Base-by-base conservation (phyloP, 306 rosid genomes). In the Fragaria ananassa region DNA sequence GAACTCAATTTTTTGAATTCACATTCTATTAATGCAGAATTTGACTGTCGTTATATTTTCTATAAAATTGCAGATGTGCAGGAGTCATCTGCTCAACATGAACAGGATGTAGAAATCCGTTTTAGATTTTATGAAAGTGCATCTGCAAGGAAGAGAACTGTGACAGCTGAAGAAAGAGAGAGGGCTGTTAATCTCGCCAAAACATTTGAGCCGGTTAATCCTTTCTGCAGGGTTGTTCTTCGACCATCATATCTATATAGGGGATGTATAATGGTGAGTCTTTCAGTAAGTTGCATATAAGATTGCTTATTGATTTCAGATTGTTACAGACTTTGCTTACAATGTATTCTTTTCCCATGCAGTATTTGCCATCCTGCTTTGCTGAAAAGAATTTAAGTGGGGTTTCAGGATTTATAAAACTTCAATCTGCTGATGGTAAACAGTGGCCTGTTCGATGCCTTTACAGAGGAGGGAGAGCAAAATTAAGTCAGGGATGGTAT, bases 361-460 rank as follows among this genome's bases (percentile, higher is more conserved):
- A 96, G 99, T 96, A 96, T 81, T 79, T 96, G 80, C 99, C 99
- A 76, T 92, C 99, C 21, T 88, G 99, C 89, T 96, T 96, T 84
- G 99, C 99, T 4, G 99, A 92, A 74, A 96, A 96, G 84, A 81
- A 92, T 79, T 83, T 96, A 74, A 88, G 83, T 72, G 99, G 89
- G 39, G 93, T 92, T 85, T 89, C 98, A 0, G 99, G 97, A 78
- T 91, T 92, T 78, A 96, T 96, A 62, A 96, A 96, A 84, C 99
- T 96, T 82, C 98, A 96, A 83, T 70, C 69, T 46, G 37, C 91
- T 3, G 91, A 91, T 3, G 98, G 90, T 70, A 88, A 83, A 85
- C 97, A 96, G 82, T 96, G 97, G 97, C 83, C 96, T 0, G 98
- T 92, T 46, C 91, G 99, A 65, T 96, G 99, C 82, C 97, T 96